phyloP scores from a whole-genome alignment of 2,329 filamentous ascomycete genomes.

The Xylaria digitata region DNA sequence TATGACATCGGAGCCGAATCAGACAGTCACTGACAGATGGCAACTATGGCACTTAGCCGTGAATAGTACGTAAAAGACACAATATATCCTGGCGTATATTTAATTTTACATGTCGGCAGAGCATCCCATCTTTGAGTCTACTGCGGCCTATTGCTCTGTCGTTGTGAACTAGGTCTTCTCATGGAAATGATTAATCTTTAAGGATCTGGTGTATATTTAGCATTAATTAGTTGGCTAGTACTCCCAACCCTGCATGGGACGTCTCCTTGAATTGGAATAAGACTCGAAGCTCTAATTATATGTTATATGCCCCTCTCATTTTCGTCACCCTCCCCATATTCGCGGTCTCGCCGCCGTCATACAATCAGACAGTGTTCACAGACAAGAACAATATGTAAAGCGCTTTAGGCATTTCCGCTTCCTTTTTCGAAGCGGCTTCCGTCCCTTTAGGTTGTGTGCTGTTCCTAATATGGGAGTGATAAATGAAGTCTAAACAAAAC shows the following conservation, averaged over 20 bases:
- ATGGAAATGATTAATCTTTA: not conserved
- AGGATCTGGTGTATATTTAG: conserved; percentile 1
- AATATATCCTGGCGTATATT: not conserved
- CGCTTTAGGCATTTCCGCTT: not conserved
- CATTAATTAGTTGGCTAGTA: not conserved
- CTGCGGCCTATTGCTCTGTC: no score
- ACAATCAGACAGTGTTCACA: not conserved
- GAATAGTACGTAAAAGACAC: not conserved
- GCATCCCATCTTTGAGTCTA: not conserved
- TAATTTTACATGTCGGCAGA: not conserved
- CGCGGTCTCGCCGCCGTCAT: not conserved
- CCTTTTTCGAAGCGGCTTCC: not conserved
- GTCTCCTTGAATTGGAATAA: not conserved
- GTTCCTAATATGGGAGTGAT: not conserved
- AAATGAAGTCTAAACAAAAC: conserved; percentile 1
- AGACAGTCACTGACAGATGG: not conserved
- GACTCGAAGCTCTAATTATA: not conserved
- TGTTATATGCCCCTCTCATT: conserved; percentile 6
- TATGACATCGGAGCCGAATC: no score
- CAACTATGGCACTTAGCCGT: not conserved
- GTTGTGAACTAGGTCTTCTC: no score
- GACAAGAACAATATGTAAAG: not conserved
- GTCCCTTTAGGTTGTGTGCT: not conserved
- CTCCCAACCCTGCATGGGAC: not conserved
- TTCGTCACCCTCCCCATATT: not conserved